Conservation (phyloP, 768 basidiomycete genomes). For the Collybia sordida region DNA sequence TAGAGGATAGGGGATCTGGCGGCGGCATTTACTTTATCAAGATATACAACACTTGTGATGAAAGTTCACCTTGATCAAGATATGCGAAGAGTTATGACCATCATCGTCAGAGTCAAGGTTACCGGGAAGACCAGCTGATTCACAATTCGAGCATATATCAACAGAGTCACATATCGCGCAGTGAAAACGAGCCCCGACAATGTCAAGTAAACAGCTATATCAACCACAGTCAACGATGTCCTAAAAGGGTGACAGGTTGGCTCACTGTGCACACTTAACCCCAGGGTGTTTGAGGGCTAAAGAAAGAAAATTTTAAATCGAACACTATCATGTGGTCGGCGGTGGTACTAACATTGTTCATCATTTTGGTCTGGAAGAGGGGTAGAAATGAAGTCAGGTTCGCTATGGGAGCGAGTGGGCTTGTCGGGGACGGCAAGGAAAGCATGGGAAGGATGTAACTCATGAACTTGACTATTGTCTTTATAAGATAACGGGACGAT, state of each 20-base stretch:
- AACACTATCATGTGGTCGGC: background rate
- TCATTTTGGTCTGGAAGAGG: slow-evolving; percentile 42
- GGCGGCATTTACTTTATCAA: slow-evolving; percentile 4
- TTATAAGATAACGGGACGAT: slow-evolving; percentile 2
- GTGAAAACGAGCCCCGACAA: slow-evolving; percentile 90
- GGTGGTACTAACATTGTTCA: slow-evolving; percentile 55
- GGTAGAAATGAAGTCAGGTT: slow-evolving; percentile 33
- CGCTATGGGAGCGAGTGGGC: slow-evolving; percentile 37
- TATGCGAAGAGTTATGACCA: slow-evolving; percentile 83
- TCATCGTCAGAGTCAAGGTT: slow-evolving; percentile 76
- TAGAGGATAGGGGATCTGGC: slow-evolving; percentile 84
- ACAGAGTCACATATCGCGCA: slow-evolving; percentile 86
- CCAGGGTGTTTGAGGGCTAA: slow-evolving; percentile 79
- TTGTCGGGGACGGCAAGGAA: slow-evolving; percentile 82
- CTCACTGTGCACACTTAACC: slow-evolving; percentile 86
- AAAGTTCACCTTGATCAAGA: slow-evolving; percentile 81
- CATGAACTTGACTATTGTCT: slow-evolving; percentile 73
- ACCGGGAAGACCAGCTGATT: slow-evolving; percentile 82
- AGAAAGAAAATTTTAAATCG: too few relatives aligned
- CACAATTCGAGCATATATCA: slow-evolving; percentile 87
- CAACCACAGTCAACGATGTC: slow-evolving; percentile 1
- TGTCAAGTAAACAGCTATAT: slow-evolving; percentile 80
- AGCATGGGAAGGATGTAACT: slow-evolving; percentile 86
- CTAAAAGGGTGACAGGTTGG: slow-evolving; percentile 8
- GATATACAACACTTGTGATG: background rate